phyloP scores from a whole-genome alignment of 768 basidiomycete genomes.

The Serendipita sp. region DNA sequence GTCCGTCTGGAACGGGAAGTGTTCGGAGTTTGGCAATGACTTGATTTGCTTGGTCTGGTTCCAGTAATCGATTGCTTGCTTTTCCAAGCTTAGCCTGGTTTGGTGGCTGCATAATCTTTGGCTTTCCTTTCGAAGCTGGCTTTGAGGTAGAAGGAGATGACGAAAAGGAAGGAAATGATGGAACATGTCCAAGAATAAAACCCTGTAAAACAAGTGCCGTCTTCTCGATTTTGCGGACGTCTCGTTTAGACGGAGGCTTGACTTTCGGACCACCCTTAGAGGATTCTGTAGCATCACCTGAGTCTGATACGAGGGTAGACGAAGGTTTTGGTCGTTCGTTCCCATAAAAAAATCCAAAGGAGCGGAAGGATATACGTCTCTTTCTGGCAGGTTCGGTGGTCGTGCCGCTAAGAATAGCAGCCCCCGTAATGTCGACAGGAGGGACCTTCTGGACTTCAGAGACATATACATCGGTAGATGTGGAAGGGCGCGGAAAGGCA shows the following conservation, averaged over 20 bases:
- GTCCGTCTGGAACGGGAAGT: slow-evolving; percentile 34
- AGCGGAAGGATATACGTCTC: slow-evolving; percentile 33
- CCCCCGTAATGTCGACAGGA: background rate
- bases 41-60: slow-evolving; percentile 51
- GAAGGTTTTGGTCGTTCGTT: slow-evolving; percentile 20
- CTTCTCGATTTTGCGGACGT: slow-evolving; percentile 17
- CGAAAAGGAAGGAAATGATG: slow-evolving; percentile 1
- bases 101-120: slow-evolving; percentile 18
- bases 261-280: slow-evolving; percentile 19
- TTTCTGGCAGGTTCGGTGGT: slow-evolving; percentile 10
- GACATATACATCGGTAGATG: background rate
- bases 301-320: slow-evolving; percentile 20
- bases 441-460: slow-evolving; percentile 2
- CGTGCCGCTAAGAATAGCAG: background rate
- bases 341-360: slow-evolving; percentile 26
- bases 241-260: slow-evolving; percentile 18
- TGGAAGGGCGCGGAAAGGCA: slow-evolving; percentile 1
- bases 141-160: slow-evolving; percentile 18
- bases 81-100: slow-evolving; percentile 34
- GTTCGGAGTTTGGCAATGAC: slow-evolving; percentile 54
- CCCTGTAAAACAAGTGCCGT: slow-evolving; percentile 47
- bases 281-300: slow-evolving; percentile 22
- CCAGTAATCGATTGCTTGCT: slow-evolving; percentile 48
- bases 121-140: slow-evolving; percentile 24
- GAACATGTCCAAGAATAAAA: slow-evolving; percentile 41